Conservation (phyloP, 768 basidiomycete species). For the Mrakia frigida region DNA sequence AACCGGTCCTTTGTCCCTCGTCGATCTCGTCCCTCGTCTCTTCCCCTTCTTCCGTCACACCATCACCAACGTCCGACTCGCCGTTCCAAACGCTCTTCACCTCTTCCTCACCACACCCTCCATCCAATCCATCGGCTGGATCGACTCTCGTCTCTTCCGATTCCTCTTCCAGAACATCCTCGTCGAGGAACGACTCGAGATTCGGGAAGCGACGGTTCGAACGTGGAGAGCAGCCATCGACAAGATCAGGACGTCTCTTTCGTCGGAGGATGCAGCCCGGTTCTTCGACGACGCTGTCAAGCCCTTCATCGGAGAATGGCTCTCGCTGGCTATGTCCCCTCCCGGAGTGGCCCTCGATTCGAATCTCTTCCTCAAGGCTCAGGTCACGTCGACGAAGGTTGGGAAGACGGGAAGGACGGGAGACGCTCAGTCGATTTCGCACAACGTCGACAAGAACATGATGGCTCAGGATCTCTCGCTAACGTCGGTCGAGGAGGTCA, state of each 20-base stretch:
- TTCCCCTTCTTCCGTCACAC: slow-evolving; percentile 98
- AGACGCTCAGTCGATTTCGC: slow-evolving; percentile 54
- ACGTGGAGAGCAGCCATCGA: slow-evolving; percentile 70
- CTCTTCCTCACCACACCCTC: slow-evolving; percentile 76
- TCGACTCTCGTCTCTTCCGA: slow-evolving; percentile 66
- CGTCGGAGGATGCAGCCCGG: neutral
- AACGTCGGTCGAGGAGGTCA: slow-evolving; percentile 65
- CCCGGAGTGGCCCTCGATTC: slow-evolving; percentile 70
- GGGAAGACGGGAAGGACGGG: slow-evolving; percentile 24
- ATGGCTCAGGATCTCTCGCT: slow-evolving; percentile 81
- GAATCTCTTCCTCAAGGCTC: slow-evolving; percentile 25
- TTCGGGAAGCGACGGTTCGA: slow-evolving; percentile 64
- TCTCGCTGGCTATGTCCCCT: slow-evolving; percentile 80
- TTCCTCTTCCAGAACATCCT: slow-evolving; percentile 91
- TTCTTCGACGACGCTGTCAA: slow-evolving; percentile 8
- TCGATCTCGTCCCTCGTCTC: slow-evolving; percentile 74
- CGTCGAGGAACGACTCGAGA: slow-evolving; percentile 80
- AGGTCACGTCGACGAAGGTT: slow-evolving; percentile 24
- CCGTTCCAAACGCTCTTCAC: slow-evolving; percentile 81
- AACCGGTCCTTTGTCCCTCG: slow-evolving; percentile 54
- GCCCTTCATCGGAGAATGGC: slow-evolving; percentile 57
- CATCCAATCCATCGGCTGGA: slow-evolving; percentile 68
- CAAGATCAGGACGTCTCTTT: neutral
- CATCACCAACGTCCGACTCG: slow-evolving; percentile 82
- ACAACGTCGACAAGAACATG: slow-evolving; percentile 97